Evolutionary conservation across 306 rosid genomes (phyloP).

Genomic region (Rubus idaeus): DNA sequence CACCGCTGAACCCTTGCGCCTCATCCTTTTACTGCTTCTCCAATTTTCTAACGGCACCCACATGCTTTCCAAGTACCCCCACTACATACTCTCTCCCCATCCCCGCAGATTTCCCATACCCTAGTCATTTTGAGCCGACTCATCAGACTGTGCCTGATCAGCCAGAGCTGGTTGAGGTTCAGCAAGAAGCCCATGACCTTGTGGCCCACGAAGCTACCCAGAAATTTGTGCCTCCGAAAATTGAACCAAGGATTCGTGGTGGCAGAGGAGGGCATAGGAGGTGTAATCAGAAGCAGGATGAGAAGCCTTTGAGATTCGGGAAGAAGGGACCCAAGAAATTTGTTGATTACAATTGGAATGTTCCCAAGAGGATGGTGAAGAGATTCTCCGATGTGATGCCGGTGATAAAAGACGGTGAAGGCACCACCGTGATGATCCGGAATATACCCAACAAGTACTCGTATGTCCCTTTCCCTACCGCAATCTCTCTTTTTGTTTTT

Average conservation of each 20-base stretch:
- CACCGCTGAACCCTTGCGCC: background rate
- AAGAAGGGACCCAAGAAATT: background rate
- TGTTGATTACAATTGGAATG: background rate
- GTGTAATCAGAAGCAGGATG: background rate
- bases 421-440: slow-evolving; percentile 54
- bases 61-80: background rate
- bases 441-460: slow-evolving; percentile 59
- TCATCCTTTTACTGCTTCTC: background rate
- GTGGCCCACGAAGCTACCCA: background rate
- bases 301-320: background rate
- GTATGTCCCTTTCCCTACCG: slow-evolving; percentile 23
- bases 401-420: background rate
- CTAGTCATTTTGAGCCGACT: background rate
- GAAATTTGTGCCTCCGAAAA: background rate
- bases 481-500: background rate
- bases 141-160: background rate
- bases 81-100: background rate
- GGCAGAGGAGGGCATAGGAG: background rate
- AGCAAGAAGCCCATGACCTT: background rate
- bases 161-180: background rate
- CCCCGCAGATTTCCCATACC: background rate
- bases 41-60: background rate
- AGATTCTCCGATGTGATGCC: slow-evolving; percentile 8
- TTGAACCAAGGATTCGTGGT: background rate
- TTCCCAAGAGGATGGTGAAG: background rate